Evolutionary conservation across 345 rosid species (phyloP).

Genomic region (Eucalyptus erythrocorys): DNA sequence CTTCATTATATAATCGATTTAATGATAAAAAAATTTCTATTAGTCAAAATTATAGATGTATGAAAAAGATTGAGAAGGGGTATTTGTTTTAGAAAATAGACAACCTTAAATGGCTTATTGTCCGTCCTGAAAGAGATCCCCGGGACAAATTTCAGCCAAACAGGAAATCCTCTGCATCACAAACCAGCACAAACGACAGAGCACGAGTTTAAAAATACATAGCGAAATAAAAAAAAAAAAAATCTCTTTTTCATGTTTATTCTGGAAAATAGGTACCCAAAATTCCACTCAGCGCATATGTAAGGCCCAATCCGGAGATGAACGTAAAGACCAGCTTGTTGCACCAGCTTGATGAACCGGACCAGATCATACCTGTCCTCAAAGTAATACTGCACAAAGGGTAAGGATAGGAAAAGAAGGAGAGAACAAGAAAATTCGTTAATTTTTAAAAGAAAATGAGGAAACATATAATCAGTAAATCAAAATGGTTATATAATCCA

Average conservation of each 20-base stretch:
- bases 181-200: neutral
- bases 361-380: constrained; percentile 32
- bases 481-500: neutral
- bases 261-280: neutral
- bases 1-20: neutral
- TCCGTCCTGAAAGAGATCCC: constrained; percentile 10
- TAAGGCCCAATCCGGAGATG: constrained; percentile 12
- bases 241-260: neutral
- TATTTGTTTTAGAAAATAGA: neutral
- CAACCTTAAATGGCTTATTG: constrained; percentile 3
- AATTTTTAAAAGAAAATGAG: neutral
- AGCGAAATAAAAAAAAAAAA: neutral
- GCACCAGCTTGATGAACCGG: constrained; percentile 25
- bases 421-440: neutral
- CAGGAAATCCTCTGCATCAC: constrained; percentile 5
- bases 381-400: constrained; percentile 16
- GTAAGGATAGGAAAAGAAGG: neutral
- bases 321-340: constrained; percentile 30
- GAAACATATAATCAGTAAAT: neutral
- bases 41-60: neutral
- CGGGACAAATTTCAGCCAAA: constrained; percentile 9
- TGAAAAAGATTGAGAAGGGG: neutral
- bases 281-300: constrained; percentile 9
- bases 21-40: neutral
- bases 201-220: neutral